These are phyloP conservation scores for Oxytropis ochrocephala DNA, from an alignment of 306 rosid species.

Conservation along the genomic window DNA sequence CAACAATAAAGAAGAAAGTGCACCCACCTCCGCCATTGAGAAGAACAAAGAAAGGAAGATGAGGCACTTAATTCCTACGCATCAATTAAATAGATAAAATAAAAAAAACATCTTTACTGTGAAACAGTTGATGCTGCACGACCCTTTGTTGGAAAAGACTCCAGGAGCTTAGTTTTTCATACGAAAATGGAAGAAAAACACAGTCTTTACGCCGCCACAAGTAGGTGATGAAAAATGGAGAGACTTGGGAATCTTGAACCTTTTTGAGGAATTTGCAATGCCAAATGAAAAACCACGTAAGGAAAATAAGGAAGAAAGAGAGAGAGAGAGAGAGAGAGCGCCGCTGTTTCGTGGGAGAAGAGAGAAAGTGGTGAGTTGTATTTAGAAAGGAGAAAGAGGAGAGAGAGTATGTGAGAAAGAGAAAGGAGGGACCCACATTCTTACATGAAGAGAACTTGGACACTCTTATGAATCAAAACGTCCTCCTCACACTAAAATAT, in stretches of 20 bases:
- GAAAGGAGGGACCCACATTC: constrained; percentile 37
- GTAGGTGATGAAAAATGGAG: neutral
- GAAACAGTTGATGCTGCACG: constrained; percentile 5
- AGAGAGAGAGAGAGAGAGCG: constrained; percentile 23
- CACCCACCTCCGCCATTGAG: constrained; percentile 32
- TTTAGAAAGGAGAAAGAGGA: constrained; percentile 16
- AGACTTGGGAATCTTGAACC: neutral
- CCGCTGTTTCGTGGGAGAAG: constrained; percentile 60
- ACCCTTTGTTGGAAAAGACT: neutral
- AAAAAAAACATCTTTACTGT: neutral
- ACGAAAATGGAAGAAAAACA: neutral
- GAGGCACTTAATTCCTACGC: constrained; percentile 21
- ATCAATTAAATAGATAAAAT: neutral
- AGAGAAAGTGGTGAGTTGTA: constrained; percentile 24
- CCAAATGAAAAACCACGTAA: constrained; percentile 19
- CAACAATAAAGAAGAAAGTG: constrained; percentile 9
- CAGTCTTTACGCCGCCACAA: neutral
- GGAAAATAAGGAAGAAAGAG: neutral
- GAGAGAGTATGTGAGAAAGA: constrained; percentile 3
- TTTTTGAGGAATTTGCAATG: constrained; percentile 18
- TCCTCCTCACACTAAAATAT: constrained; percentile 52
- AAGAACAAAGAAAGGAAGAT: constrained; percentile 13
- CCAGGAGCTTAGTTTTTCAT: neutral
- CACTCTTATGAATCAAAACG: constrained; percentile 58
- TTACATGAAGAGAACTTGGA: constrained; percentile 98